Evolutionary conservation across 2,329 filamentous ascomycete genomes (phyloP).

Genomic region (Alternaria gansuensis): DNA sequence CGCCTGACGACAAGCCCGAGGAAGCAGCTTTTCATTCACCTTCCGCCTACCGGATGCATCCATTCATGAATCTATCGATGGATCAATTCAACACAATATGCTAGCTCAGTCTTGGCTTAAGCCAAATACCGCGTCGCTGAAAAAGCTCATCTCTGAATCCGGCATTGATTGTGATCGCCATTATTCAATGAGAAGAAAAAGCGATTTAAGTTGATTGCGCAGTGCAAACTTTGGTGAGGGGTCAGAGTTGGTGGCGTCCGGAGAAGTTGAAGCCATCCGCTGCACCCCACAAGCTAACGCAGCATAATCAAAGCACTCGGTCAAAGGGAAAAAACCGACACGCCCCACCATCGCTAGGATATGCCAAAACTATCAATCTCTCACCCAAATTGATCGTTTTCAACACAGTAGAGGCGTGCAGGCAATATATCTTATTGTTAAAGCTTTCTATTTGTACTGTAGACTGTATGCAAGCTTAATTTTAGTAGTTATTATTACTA

Average conservation of each 20-base stretch:
- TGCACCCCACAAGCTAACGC: slow-evolving; percentile 9
- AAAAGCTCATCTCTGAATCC: not conserved
- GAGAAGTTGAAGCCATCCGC: not conserved
- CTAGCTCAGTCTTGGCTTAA: not conserved
- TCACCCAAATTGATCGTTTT: no score
- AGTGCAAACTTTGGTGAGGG: not conserved
- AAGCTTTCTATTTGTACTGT: no score
- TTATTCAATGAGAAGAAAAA: not conserved
- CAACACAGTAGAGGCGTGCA: no score
- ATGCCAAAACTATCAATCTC: no score
- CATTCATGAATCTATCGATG: slow-evolving; percentile 1
- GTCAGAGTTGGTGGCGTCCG: slow-evolving; percentile 3
- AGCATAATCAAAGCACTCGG: not conserved
- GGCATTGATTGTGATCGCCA: not conserved
- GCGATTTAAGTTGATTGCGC: not conserved
- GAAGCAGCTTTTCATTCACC: slow-evolving; percentile 5
- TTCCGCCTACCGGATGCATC: slow-evolving; percentile 1
- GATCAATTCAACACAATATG: not conserved
- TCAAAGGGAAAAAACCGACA: no score
- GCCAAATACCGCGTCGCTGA: not conserved
- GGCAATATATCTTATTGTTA: no score
- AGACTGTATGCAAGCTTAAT: no score
- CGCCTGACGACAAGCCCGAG: not conserved
- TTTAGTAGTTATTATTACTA: no score
- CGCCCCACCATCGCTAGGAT: no score